phyloP scores from a whole-genome alignment of 2,329 filamentous ascomycete species.

The Ophiostoma sp. region DNA sequence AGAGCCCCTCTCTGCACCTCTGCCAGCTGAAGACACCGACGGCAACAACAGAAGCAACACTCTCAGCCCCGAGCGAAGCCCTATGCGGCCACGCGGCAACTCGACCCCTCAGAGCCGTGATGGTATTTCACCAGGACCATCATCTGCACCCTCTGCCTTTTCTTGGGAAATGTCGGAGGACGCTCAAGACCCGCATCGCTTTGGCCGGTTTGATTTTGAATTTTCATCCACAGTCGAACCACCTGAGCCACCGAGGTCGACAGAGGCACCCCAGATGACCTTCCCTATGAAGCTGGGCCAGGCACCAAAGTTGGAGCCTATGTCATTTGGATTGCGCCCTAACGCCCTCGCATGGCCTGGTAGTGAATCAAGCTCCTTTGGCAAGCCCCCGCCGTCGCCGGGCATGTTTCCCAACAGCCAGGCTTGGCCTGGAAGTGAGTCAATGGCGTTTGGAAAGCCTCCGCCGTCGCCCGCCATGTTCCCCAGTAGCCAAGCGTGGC shows the following conservation, averaged over 20 bases:
- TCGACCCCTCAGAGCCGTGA: constrained; percentile 47
- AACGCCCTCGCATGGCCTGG: constrained; percentile 1
- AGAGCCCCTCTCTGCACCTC: constrained; percentile 56
- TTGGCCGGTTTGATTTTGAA: constrained; percentile 40
- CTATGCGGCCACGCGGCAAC: constrained; percentile 47
- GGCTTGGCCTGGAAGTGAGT: background rate
- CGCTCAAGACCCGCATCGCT: constrained; percentile 38
- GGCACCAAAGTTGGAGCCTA: background rate
- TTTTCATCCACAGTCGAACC: constrained; percentile 5
- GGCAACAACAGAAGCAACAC: constrained; percentile 38
- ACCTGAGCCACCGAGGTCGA: background rate
- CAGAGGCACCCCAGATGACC: background rate
- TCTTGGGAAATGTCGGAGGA: constrained; percentile 53
- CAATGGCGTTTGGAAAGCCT: background rate
- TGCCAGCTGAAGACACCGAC: constrained; percentile 50
- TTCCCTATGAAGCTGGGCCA: constrained; percentile 1
- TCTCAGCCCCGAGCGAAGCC: constrained; percentile 39
- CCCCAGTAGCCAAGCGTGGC: background rate
- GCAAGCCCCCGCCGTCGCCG: constrained; percentile 35
- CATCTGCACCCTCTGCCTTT: constrained; percentile 60
- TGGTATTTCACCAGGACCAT: constrained; percentile 56
- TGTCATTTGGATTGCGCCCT: background rate
- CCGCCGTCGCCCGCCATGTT: background rate
- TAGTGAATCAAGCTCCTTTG: constrained; percentile 17
- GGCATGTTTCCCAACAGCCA: constrained; percentile 36